phyloP scores from a whole-genome alignment of 441 rosid genomes.

The Euphorbia schlechtendalii region DNA sequence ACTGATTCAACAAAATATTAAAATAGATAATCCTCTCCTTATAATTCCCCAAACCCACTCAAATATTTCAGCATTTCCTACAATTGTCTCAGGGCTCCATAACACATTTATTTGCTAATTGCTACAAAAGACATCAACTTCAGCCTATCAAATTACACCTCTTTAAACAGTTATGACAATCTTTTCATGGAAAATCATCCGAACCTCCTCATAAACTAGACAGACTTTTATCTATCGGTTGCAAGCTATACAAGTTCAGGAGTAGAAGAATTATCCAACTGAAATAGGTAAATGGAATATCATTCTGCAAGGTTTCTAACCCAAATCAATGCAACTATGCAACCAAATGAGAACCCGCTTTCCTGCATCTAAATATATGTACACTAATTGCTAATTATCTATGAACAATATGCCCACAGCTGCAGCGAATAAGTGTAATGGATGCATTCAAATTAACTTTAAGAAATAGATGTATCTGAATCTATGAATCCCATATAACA shows the following conservation, averaged over 20 bases:
- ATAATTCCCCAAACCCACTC: not conserved
- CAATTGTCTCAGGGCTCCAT: not conserved
- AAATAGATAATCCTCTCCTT: not conserved
- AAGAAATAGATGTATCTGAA: slow-evolving; percentile 19
- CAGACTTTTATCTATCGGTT: slow-evolving; percentile 8
- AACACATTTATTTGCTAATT: not conserved
- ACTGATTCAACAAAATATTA: slow-evolving; percentile 1
- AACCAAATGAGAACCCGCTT: slow-evolving; percentile 3
- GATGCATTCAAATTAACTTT: slow-evolving; percentile 9
- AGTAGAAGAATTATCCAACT: slow-evolving; percentile 6
- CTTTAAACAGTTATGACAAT: not conserved
- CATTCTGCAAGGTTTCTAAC: slow-evolving; percentile 7
- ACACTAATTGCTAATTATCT: slow-evolving; percentile 4
- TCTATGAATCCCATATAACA: slow-evolving; percentile 31
- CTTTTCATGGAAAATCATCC: not conserved
- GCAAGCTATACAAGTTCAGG: not conserved
- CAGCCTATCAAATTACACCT: not conserved
- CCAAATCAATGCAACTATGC: slow-evolving; percentile 7
- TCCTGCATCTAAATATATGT: slow-evolving; percentile 2
- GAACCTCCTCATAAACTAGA: slow-evolving; percentile 16
- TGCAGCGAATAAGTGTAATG: slow-evolving; percentile 12
- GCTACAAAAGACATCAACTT: slow-evolving; percentile 3
- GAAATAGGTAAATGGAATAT: not conserved
- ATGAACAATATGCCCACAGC: slow-evolving; percentile 18
- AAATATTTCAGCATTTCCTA: not conserved